Conservation (phyloP, 768 basidiomycete genomes). For the Mycena polygramma region DNA sequence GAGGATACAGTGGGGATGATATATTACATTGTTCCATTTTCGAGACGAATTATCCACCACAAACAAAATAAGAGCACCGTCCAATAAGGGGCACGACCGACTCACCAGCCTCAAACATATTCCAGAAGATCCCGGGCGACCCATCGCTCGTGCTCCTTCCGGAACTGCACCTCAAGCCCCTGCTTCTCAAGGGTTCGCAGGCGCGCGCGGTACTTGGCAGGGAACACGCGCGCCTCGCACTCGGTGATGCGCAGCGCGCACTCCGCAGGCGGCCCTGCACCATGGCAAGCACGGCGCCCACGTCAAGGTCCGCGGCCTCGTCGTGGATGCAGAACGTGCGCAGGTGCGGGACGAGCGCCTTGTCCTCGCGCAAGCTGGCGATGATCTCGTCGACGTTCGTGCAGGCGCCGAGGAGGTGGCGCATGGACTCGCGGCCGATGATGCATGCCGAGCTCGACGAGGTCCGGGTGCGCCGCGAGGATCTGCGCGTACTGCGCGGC, state of each 20-base stretch:
- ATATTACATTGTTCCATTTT: background rate
- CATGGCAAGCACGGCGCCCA: background rate
- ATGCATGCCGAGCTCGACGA: no score
- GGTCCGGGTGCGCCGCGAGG: no score
- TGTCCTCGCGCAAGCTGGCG: background rate
- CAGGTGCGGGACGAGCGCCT: background rate
- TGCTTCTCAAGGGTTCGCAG: background rate
- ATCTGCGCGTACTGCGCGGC: no score
- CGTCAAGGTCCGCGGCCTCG: background rate
- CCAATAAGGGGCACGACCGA: no score
- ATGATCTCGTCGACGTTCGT: no score
- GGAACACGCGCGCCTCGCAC: slow-evolving; percentile 15
- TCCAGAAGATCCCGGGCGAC: background rate
- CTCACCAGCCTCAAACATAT: background rate
- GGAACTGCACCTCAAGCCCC: slow-evolving; percentile 5
- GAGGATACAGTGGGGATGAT: no score
- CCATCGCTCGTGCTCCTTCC: background rate
- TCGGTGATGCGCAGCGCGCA: background rate
- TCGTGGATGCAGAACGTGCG: background rate
- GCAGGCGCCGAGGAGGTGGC: no score
- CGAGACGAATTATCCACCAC: no score
- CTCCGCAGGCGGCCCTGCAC: background rate
- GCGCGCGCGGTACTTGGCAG: background rate
- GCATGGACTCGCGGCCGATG: no score
- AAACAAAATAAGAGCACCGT: no score